phyloP scores from a whole-genome alignment of 2,329 filamentous ascomycete species.

The Ceratocystis albifundus region DNA sequence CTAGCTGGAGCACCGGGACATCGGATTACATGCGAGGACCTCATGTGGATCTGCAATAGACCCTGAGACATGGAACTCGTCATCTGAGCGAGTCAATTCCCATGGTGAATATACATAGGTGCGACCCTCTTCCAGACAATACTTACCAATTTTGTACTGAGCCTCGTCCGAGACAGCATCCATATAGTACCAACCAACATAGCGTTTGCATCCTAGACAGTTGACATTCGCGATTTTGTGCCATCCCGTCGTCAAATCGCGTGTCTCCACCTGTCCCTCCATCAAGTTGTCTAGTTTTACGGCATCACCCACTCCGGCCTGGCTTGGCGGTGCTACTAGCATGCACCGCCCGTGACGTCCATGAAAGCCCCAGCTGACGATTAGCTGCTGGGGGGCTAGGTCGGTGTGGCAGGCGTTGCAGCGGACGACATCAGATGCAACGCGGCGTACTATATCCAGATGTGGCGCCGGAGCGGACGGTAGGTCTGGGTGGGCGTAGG shows the following conservation, averaged over 20 bases:
- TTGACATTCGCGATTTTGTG: constrained; percentile 54
- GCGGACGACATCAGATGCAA: constrained; percentile 32
- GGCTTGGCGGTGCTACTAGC: constrained; percentile 39
- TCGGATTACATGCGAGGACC: too few relatives aligned
- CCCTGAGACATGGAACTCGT: neutral
- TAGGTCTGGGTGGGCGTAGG: constrained; percentile 16
- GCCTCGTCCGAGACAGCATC: constrained; percentile 49
- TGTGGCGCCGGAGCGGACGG: constrained; percentile 25
- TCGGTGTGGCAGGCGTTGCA: constrained; percentile 49
- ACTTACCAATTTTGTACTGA: constrained; percentile 58
- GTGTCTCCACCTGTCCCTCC: constrained; percentile 42
- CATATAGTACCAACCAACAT: constrained; percentile 58
- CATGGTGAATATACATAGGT: constrained; percentile 12
- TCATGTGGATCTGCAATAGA: neutral
- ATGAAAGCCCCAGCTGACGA: constrained; percentile 55
- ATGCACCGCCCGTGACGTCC: constrained; percentile 54
- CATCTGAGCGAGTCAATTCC: constrained; percentile 1
- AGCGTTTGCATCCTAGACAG: constrained; percentile 44
- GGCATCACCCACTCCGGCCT: constrained; percentile 25
- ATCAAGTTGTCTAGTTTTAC: constrained; percentile 43
- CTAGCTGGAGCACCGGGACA: too few relatives aligned
- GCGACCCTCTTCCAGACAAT: constrained; percentile 47
- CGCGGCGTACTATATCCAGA: constrained; percentile 26
- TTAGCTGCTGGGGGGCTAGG: constrained; percentile 49
- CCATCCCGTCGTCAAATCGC: constrained; percentile 50